A percentile compares a stretch with the other conserved stretches of the same genome.
Conservation (phyloP, 805 yeast genomes). For the Lipomyces chichibuensis region DNA sequence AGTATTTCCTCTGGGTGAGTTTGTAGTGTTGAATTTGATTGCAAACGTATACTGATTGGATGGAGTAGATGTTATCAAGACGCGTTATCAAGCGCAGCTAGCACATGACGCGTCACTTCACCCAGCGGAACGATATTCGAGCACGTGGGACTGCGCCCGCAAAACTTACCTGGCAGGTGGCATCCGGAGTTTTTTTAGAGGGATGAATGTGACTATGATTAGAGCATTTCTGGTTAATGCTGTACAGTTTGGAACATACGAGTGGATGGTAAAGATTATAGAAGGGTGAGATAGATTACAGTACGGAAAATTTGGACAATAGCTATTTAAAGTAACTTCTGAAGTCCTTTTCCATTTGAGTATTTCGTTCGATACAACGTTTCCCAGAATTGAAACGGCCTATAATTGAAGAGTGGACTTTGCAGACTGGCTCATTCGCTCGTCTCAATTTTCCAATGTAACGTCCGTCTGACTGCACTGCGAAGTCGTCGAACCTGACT, state of each 20-base stretch:
- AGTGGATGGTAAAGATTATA: constrained; percentile 30
- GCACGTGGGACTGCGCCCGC: constrained; percentile 36
- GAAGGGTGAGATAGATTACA: constrained; percentile 3
- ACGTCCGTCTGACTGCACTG: not conserved
- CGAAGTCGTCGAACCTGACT: not conserved
- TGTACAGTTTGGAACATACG: constrained; percentile 38
- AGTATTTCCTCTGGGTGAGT: constrained; percentile 36
- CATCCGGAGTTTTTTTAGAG: constrained; percentile 31
- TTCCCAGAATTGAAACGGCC: too few relatives aligned
- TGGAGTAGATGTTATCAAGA: constrained; percentile 35
- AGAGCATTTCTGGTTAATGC: constrained; percentile 39
- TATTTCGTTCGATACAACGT: too few relatives aligned
- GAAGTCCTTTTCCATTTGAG: too few relatives aligned
- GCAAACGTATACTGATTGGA: not conserved
- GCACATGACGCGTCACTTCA: not conserved
- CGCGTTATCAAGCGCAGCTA: constrained; percentile 35
- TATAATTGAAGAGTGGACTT: not conserved
- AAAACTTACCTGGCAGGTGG: constrained; percentile 32
- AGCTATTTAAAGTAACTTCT: too few relatives aligned
- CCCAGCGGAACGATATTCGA: constrained; percentile 14
- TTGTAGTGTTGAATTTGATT: not conserved
- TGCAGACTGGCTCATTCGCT: not conserved
- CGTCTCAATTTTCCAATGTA: not conserved
- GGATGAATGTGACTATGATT: constrained; percentile 34
- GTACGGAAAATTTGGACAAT: too few relatives aligned